Conservation (phyloP, 2,329 filamentous ascomycete genomes). For the Trichoderma pleuroti region DNA sequence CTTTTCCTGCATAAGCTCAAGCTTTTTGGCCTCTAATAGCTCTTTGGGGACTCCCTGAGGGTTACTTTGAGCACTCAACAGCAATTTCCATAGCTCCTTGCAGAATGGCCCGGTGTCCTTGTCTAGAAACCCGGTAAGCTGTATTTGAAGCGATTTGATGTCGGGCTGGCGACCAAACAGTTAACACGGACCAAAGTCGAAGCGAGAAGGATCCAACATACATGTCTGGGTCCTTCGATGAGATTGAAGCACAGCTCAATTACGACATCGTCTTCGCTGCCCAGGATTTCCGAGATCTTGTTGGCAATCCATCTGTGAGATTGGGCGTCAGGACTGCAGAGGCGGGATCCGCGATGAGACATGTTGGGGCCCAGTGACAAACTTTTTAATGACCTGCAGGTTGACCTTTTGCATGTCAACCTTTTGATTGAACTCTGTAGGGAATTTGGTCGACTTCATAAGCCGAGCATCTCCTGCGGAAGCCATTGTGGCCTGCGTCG, state of each 20-base stretch:
- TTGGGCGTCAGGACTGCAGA: slow-evolving; percentile 18
- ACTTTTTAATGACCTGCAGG: slow-evolving; percentile 97
- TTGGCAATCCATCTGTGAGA: slow-evolving; percentile 80
- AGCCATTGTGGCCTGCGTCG: slow-evolving; percentile 56
- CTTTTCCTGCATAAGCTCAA: slow-evolving; percentile 92
- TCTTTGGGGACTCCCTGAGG: slow-evolving; percentile 92
- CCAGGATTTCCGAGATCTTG: slow-evolving; percentile 80
- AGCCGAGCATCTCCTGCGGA: slow-evolving; percentile 85
- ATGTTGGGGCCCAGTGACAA: slow-evolving; percentile 30
- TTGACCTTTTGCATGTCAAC: slow-evolving; percentile 98
- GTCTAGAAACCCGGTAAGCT: slow-evolving; percentile 90
- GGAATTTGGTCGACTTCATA: slow-evolving; percentile 88
- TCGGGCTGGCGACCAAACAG: slow-evolving; percentile 63
- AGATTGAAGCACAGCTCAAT: slow-evolving; percentile 75
- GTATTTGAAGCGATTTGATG: slow-evolving; percentile 91
- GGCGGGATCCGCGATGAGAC: not conserved
- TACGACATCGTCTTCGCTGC: slow-evolving; percentile 93
- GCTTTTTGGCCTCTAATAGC: slow-evolving; percentile 91
- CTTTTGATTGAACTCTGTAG: slow-evolving; percentile 87
- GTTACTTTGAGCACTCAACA: slow-evolving; percentile 83
- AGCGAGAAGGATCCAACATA: slow-evolving; percentile 36
- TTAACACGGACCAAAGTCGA: not conserved
- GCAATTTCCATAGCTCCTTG: slow-evolving; percentile 88
- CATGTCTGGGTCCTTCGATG: slow-evolving; percentile 71
- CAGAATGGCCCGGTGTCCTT: slow-evolving; percentile 87